Evolutionary conservation across 306 rosid species (phyloP).

Genomic region (Myrica gale): DNA sequence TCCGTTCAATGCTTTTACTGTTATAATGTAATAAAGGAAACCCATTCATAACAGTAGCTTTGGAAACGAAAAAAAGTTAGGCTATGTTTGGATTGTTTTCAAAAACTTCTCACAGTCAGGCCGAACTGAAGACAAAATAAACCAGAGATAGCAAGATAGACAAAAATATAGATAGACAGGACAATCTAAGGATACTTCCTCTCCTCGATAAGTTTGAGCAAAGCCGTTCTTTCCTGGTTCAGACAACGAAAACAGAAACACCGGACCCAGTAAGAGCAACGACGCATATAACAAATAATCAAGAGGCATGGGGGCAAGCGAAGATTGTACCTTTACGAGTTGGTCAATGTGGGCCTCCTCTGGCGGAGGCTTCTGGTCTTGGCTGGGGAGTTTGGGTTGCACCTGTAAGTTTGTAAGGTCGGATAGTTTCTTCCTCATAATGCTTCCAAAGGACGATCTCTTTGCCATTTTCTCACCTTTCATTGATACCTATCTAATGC

Average conservation of each 20-base stretch:
- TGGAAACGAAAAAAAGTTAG: not conserved
- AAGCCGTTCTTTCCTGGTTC: conserved; percentile 62
- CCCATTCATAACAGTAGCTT: not conserved
- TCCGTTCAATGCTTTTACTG: conserved; percentile 62
- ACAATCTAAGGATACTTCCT: conserved; percentile 64
- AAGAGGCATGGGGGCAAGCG: not conserved
- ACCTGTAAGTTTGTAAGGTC: conserved; percentile 65
- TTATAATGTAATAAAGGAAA: conserved; percentile 35
- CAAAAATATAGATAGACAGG: not conserved
- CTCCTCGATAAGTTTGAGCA: conserved; percentile 54
- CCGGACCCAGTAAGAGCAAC: not conserved
- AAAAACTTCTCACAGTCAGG: no score
- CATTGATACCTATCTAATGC: not conserved
- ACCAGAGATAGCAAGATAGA: not conserved
- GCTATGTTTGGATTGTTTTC: no score
- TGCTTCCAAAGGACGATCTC: conserved; percentile 54
- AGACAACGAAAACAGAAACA: conserved; percentile 17
- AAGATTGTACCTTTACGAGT: conserved; percentile 53
- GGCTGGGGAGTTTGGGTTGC: conserved; percentile 16
- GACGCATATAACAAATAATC: not conserved
- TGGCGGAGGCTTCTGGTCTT: conserved; percentile 25
- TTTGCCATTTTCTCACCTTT: conserved; percentile 46
- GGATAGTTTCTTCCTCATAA: conserved; percentile 66
- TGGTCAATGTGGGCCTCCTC: conserved; percentile 50
- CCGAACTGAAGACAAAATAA: not conserved